Evolutionary conservation across 2,329 filamentous ascomycete species (phyloP).

Genomic region (Pezicula carpinea): DNA sequence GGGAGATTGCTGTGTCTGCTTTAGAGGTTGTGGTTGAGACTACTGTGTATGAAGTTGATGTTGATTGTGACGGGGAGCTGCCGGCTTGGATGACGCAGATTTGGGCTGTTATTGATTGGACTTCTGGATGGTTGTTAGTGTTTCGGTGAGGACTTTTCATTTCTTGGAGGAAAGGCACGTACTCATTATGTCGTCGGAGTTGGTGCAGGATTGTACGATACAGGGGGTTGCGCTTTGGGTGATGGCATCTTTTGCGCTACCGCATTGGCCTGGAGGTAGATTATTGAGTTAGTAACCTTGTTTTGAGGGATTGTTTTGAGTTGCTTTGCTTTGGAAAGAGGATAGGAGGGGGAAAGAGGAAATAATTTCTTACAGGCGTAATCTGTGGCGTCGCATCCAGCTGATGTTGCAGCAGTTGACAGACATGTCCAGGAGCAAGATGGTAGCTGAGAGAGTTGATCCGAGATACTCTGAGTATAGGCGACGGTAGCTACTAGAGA

Average conservation of each 20-base stretch:
- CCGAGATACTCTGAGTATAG: constrained; percentile 16
- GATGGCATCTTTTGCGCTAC: constrained; percentile 12
- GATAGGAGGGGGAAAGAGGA: too few species aligned
- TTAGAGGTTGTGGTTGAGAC: background rate
- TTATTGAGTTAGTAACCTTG: too few species aligned
- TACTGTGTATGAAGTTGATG: background rate
- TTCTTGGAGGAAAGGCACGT: background rate
- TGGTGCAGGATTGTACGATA: constrained; percentile 13
- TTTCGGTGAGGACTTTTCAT: background rate
- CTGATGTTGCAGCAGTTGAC: constrained; percentile 7
- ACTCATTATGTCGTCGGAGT: constrained; percentile 18
- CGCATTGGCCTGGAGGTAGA: constrained; percentile 16
- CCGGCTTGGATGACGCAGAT: constrained; percentile 13
- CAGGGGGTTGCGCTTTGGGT: constrained; percentile 17
- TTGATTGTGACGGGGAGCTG: background rate
- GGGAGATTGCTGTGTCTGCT: background rate
- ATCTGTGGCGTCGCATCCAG: constrained; percentile 16
- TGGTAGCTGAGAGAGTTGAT: constrained; percentile 14
- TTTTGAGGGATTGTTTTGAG: too few species aligned
- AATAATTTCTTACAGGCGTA: constrained; percentile 10
- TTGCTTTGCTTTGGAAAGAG: too few species aligned
- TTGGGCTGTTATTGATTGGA: constrained; percentile 11
- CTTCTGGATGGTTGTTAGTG: constrained; percentile 2
- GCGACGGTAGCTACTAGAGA: constrained; percentile 12
- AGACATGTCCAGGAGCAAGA: constrained; percentile 19